These are phyloP conservation scores for Dendrocalamus sinicus DNA, from an alignment of 176 grass and related monocot species.

Conservation along the genomic window DNA sequence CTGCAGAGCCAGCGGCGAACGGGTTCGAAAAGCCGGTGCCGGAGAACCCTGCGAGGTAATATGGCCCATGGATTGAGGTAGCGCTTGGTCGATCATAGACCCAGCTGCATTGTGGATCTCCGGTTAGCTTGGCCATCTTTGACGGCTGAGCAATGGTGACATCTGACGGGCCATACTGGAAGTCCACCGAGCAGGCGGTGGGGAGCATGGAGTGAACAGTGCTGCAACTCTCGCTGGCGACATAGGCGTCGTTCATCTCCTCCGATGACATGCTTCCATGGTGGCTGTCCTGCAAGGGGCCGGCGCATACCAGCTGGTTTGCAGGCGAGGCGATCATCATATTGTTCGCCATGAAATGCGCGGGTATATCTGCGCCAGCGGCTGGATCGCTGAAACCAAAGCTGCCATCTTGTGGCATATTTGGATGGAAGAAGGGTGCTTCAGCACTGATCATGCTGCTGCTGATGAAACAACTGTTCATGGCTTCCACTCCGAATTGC, in stretches of 20 bases:
- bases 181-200: not conserved
- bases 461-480: constrained; percentile 48
- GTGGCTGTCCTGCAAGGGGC: constrained; percentile 40
- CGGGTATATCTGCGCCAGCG: not conserved
- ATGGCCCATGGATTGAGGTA: constrained; percentile 30
- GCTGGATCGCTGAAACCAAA: constrained; percentile 30
- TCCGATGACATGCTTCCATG: constrained; percentile 34
- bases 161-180: constrained; percentile 30
- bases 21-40: constrained; percentile 40
- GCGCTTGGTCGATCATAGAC: not conserved
- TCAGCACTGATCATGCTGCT: constrained; percentile 38
- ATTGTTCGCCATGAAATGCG: constrained; percentile 33
- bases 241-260: constrained; percentile 32
- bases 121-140: constrained; percentile 9
- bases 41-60: constrained; percentile 31
- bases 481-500: constrained; percentile 52
- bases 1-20: constrained; percentile 6
- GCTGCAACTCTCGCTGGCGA: constrained; percentile 52
- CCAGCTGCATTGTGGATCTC: constrained; percentile 26
- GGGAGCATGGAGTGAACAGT: constrained; percentile 49
- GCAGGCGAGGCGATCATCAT: constrained; percentile 47
- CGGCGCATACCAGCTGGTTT: constrained; percentile 51
- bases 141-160: constrained; percentile 45
- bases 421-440: constrained; percentile 41
- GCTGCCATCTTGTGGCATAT: constrained; percentile 35